Base-by-base conservation (phyloP, 148 eudicot species). In the Spergularia bocconei region DNA sequence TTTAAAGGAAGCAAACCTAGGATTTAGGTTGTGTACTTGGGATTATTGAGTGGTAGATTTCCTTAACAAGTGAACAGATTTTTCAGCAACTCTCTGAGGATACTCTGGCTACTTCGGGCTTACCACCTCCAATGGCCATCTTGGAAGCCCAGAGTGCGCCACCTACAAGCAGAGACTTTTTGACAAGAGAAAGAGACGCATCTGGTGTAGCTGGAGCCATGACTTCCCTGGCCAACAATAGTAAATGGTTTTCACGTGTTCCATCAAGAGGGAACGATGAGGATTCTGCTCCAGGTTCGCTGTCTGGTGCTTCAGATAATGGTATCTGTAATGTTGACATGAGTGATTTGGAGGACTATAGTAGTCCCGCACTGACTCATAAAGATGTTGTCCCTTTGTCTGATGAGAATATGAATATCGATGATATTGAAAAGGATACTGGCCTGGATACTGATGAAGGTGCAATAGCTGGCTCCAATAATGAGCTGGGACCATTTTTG, bases 121-220 rank as follows among this genome's bases (percentile, higher is more conserved):
- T 85, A 61, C 82, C 84, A 38, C 80, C 94, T 48, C 78, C 95
- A 44, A 79, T 88, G 64, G 84, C 89, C 79, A 87, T 94, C 72
- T 66, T 90, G 77, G 93, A 90, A 78, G 88, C 93, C 41, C 89
- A 87, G 70, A 84, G 78, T 78, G 82, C 96, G 69, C 83, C 96
- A 50, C 63, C 86, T 54, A 85, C 87, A 52, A 84, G 86, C 8
- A 67, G 83, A 69, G 88, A 82, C 53, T 78, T 82, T 21, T 84
- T 85, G 79, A 82, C 87, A 75, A 86, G 87, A 85, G 83, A 90
- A 68, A 84, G 87, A 70, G 97, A 90, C 65, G 79, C 89, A 41
- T 85, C 91, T 55, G 83, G 88, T 52, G 96, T 80, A 56, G 86
- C 96, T 62, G 98, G 90, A 72, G 97, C 98, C 65, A 72, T 92